Conservation (phyloP, 768 basidiomycete species). For the Lactarius hengduanensis region DNA sequence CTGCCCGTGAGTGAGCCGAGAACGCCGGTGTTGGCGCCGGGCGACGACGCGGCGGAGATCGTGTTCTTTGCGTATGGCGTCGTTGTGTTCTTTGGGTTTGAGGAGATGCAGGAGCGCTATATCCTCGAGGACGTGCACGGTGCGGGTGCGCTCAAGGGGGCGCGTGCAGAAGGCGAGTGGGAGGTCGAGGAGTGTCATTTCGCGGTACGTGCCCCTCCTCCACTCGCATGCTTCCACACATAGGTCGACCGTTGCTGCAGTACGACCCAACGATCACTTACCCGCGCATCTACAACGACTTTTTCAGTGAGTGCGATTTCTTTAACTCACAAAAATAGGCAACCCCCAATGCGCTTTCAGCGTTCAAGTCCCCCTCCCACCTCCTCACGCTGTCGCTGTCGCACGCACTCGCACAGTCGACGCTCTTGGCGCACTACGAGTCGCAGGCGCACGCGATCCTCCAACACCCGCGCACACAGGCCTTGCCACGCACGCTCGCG, state of each 20-base stretch:
- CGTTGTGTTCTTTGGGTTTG: constrained; percentile 86
- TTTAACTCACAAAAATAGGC: constrained; percentile 5
- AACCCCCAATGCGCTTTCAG: constrained; percentile 40
- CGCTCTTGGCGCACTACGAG: constrained; percentile 87
- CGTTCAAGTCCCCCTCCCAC: constrained; percentile 89
- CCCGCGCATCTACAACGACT: constrained; percentile 93
- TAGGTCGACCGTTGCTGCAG: constrained; percentile 37
- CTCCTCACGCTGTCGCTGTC: constrained; percentile 90
- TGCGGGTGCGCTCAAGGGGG: constrained; percentile 66
- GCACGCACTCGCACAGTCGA: constrained; percentile 93
- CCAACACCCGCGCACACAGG: constrained; percentile 69
- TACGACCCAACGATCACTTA: constrained; percentile 82
- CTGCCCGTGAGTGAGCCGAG: constrained; percentile 6
- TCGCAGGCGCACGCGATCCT: constrained; percentile 72
- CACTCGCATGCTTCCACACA: neutral
- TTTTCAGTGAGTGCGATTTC: constrained; percentile 68
- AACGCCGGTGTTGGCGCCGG: constrained; percentile 27
- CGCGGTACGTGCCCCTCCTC: constrained; percentile 48
- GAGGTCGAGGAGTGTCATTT: constrained; percentile 94
- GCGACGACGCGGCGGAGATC: constrained; percentile 65
- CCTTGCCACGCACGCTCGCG: constrained; percentile 84
- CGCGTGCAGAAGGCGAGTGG: constrained; percentile 69
- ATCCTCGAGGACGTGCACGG: constrained; percentile 81
- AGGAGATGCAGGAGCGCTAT: constrained; percentile 73
- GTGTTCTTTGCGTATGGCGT: constrained; percentile 89